Evolutionary conservation across 345 rosid genomes (phyloP).

Genomic region (Euclidium syriacum): DNA sequence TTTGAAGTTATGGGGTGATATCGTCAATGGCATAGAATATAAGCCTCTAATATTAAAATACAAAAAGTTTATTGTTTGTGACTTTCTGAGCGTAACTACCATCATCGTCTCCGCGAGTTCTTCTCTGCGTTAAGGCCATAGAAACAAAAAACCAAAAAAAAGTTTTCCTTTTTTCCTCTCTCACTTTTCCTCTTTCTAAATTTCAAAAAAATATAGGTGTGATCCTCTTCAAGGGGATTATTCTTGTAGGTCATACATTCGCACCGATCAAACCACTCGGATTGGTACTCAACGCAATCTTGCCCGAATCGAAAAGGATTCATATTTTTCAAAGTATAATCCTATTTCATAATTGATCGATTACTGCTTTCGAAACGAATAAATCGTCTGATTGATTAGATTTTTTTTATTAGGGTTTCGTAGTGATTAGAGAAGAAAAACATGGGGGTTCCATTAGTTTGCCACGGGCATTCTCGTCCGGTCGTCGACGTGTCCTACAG

Average conservation of each 20-base stretch:
- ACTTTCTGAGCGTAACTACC: slow-evolving; percentile 19
- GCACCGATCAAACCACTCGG: slow-evolving; percentile 9
- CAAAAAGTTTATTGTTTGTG: neutral
- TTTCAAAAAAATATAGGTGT: neutral
- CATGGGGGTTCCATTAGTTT: slow-evolving; percentile 63
- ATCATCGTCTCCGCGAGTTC: slow-evolving; percentile 30
- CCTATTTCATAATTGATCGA: neutral
- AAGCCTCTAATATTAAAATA: neutral
- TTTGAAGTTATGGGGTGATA: neutral
- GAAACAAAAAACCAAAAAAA: neutral
- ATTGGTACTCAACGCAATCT: slow-evolving; percentile 4
- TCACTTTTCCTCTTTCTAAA: neutral
- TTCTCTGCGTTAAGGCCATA: slow-evolving; percentile 21
- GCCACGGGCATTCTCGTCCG: slow-evolving; percentile 88
- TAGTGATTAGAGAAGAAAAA: slow-evolving; percentile 45
- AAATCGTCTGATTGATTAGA: neutral
- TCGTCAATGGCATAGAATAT: neutral
- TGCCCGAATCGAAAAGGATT: neutral
- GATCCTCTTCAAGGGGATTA: slow-evolving; percentile 25
- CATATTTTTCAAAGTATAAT: neutral
- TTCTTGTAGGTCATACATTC: neutral
- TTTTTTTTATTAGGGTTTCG: neutral
- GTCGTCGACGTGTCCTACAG: slow-evolving; percentile 75
- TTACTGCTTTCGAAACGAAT: neutral
- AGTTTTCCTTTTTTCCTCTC: neutral